Evolutionary conservation across 2,329 filamentous ascomycete species (phyloP).

Genomic region (Ophiostoma novo-ulmi): DNA sequence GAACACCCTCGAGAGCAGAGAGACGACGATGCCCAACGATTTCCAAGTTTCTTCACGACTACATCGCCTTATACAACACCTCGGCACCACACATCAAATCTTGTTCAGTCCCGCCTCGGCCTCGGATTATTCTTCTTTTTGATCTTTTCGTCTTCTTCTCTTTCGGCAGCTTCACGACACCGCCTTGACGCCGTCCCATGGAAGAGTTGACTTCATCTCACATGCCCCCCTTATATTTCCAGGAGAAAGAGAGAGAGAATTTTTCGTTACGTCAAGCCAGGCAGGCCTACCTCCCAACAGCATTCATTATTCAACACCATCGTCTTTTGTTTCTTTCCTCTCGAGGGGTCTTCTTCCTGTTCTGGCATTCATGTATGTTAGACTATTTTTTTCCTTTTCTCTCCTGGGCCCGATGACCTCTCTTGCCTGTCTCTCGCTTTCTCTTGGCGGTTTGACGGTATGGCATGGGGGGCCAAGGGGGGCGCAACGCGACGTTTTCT

Average conservation of each 20-base stretch:
- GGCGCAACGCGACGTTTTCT: conserved; percentile 9
- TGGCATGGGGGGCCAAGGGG: neutral
- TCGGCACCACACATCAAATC: neutral
- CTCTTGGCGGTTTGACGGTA: neutral
- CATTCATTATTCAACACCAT: conserved; percentile 3
- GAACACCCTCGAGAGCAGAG: conserved; percentile 23
- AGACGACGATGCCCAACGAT: conserved; percentile 22
- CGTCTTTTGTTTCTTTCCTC: conserved; percentile 18
- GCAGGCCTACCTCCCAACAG: conserved; percentile 16
- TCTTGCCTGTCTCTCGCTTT: neutral
- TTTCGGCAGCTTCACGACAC: conserved; percentile 8
- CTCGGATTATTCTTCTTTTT: conserved; percentile 21
- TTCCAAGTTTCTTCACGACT: neutral
- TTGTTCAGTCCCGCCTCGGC: conserved; percentile 6
- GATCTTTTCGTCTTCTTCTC: conserved; percentile 11
- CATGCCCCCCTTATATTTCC: conserved; percentile 11
- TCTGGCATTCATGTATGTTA: conserved; percentile 18
- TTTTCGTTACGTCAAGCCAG: conserved; percentile 16
- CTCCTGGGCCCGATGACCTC: conserved; percentile 10
- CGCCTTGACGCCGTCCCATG: conserved; percentile 36
- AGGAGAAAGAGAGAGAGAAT: conserved; percentile 18
- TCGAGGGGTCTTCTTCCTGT: conserved; percentile 17
- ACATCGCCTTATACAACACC: neutral
- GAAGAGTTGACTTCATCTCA: conserved; percentile 15
- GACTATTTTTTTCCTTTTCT: conserved; percentile 17